A percentile compares a stretch with the other conserved stretches of the same genome.
phyloP scores from a whole-genome alignment of 2,329 filamentous ascomycete species.

The Stemphylium vesicarium region DNA sequence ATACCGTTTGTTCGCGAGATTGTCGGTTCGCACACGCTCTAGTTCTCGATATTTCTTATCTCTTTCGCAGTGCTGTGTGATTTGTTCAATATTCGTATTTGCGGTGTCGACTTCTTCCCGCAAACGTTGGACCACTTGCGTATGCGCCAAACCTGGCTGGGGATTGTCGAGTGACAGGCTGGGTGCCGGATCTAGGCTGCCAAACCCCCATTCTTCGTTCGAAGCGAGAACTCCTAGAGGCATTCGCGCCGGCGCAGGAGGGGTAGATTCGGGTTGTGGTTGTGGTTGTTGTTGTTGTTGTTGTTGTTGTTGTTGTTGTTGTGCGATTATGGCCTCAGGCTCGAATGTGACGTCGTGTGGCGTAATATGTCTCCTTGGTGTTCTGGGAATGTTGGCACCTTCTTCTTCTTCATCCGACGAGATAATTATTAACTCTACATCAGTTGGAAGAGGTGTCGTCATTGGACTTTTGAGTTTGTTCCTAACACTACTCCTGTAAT shows the following conservation, averaged over 20 bases:
- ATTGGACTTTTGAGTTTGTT: neutral
- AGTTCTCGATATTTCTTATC: neutral
- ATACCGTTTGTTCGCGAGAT: too few species aligned
- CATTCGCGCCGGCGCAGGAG: neutral
- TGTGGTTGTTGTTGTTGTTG: neutral
- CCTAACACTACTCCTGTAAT: neutral
- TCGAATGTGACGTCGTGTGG: neutral
- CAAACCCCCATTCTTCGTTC: neutral
- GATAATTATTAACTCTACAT: neutral
- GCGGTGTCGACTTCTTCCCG: neutral
- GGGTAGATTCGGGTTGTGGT: neutral
- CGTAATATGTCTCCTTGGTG: neutral
- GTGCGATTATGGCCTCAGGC: neutral
- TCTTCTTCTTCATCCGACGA: constrained; percentile 1
- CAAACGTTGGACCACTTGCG: neutral
- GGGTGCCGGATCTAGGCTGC: neutral
- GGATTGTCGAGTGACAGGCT: neutral
- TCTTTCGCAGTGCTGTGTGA: neutral
- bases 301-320: neutral
- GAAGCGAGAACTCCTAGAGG: neutral
- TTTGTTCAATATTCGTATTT: neutral
- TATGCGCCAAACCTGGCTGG: neutral
- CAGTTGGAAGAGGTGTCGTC: neutral
- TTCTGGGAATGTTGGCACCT: neutral
- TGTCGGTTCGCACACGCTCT: neutral